phyloP scores from a whole-genome alignment of 1,139 yeast species.

The Saccharomycopsis hybrid region DNA sequence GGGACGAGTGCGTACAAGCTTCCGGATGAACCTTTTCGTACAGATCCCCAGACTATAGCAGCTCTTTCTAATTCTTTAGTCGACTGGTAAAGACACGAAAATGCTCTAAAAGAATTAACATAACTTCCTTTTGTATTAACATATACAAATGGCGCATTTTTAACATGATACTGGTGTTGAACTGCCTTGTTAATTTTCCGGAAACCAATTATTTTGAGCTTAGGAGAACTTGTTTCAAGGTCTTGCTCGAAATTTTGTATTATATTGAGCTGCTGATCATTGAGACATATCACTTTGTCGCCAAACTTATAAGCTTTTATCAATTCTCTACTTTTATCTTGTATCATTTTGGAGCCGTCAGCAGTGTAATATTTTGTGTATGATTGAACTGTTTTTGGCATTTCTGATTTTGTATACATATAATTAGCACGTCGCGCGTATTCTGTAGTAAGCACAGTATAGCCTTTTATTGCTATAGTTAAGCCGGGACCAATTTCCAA shows the following conservation, averaged over 20 bases:
- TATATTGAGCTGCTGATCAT: conserved; percentile 30
- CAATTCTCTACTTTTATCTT: conserved; percentile 32
- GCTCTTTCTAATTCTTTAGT: conserved; percentile 46
- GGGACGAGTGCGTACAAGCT: conserved; percentile 57
- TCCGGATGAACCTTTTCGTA: conserved; percentile 51
- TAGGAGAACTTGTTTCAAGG: neutral
- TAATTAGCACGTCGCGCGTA: conserved; percentile 37
- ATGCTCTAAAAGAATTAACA: conserved; percentile 59
- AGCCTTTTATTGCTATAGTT: conserved; percentile 66
- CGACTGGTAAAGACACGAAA: conserved; percentile 61
- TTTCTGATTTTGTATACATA: conserved; percentile 48
- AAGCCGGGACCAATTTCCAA: conserved; percentile 44
- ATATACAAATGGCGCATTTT: conserved; percentile 53
- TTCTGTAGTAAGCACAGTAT: conserved; percentile 53
- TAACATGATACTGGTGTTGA: conserved; percentile 47
- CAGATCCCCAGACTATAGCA: conserved; percentile 70
- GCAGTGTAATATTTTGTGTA: conserved; percentile 33
- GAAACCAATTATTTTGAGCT: conserved; percentile 62
- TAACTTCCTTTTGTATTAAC: conserved; percentile 48
- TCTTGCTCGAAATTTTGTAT: conserved; percentile 33
- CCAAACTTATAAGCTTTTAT: conserved; percentile 40
- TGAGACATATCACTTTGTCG: conserved; percentile 36
- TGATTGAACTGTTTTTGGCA: conserved; percentile 46
- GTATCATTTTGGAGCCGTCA: conserved; percentile 40
- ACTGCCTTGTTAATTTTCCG: conserved; percentile 36